phyloP scores from a whole-genome alignment of 352 stramenopile genomes.

The Blastocystis sp. region DNA sequence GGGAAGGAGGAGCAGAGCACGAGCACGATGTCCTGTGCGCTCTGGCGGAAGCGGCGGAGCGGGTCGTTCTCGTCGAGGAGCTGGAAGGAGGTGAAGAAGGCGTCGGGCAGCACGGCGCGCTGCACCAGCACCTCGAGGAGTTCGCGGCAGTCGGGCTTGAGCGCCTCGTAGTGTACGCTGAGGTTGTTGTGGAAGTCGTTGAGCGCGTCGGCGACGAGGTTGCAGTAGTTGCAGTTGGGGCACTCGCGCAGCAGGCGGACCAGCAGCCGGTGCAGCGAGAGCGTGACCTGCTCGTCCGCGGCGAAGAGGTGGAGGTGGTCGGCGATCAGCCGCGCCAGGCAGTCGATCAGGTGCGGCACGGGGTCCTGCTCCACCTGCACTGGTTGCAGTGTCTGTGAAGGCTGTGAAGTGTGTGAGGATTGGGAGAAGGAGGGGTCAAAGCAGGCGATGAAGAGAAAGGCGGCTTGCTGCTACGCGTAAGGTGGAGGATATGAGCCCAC shows the following conservation, averaged over 20 bases:
- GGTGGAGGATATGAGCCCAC: background rate
- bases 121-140: slow-evolving; percentile 21
- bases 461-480: background rate
- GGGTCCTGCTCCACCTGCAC: slow-evolving; percentile 9
- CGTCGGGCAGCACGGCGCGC: background rate
- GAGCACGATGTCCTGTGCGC: slow-evolving; percentile 25
- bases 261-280: background rate
- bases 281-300: background rate
- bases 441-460: background rate
- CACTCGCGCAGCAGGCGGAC: background rate
- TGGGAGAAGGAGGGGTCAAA: too few species aligned
- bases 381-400: too few species aligned
- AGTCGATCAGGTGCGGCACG: background rate
- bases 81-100: background rate
- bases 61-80: background rate
- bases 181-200: slow-evolving; percentile 27
- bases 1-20: background rate
- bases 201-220: slow-evolving; percentile 19
- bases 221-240: slow-evolving; percentile 12
- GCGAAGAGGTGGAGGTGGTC: slow-evolving; percentile 19
- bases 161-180: background rate
- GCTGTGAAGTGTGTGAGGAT: too few species aligned
- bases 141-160: background rate
- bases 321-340: slow-evolving; percentile 1
- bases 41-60: slow-evolving; percentile 24